Evolutionary conservation across 208 protist genomes (phyloP).

Genomic region (Leishmania mexicana): DNA sequence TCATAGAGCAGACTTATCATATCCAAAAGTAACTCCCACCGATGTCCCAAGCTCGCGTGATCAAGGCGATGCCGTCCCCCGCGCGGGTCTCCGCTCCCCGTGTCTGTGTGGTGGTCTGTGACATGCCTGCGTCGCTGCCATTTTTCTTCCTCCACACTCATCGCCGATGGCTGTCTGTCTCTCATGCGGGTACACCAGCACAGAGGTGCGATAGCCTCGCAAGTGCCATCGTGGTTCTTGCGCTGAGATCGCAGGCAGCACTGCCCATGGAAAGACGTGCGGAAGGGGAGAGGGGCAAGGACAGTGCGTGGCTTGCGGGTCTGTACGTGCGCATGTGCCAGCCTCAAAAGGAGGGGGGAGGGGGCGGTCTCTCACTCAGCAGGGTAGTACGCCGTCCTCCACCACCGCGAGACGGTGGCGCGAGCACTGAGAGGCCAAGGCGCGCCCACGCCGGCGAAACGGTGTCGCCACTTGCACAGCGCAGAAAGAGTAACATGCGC

Average conservation of each 20-base stretch:
- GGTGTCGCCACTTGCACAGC: neutral
- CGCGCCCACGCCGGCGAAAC: neutral
- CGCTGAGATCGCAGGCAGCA: neutral
- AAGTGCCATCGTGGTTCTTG: neutral
- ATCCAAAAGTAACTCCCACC: neutral
- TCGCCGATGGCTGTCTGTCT: neutral
- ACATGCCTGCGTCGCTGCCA: neutral
- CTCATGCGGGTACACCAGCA: neutral
- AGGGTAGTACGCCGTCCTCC: neutral
- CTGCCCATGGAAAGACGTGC: neutral
- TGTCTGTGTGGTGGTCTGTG: neutral
- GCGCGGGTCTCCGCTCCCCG: neutral
- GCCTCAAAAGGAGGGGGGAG: neutral
- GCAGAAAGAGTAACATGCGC: neutral
- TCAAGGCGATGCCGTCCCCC: neutral
- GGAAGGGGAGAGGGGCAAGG: neutral
- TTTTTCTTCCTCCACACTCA: neutral
- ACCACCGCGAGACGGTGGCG: neutral
- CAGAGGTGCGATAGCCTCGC: neutral
- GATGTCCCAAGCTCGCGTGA: neutral
- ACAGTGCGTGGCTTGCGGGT: neutral
- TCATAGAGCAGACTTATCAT: neutral
- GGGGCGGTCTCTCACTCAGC: neutral
- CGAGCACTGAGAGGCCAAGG: neutral
- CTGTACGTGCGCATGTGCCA: neutral